Percentiles rank a stretch among this genome's conserved stretches.
Conservation (phyloP, 345 rosid genomes). For the Lepidium didymum region DNA sequence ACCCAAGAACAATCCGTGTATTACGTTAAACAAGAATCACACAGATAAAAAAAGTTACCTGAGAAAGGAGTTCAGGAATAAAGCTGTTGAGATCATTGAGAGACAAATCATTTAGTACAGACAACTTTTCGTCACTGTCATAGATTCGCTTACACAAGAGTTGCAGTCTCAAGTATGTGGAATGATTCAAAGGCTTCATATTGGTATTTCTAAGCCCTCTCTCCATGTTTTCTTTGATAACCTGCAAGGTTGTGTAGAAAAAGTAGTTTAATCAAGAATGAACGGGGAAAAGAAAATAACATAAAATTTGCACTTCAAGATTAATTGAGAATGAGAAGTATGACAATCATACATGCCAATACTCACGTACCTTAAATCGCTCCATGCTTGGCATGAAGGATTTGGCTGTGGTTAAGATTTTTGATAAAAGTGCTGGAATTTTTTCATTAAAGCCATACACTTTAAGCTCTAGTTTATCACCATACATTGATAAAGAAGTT, state of each 20-base stretch:
- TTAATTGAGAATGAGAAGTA: not conserved
- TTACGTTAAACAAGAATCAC: not conserved
- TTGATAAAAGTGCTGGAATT: slow-evolving; percentile 65
- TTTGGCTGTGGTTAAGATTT: slow-evolving; percentile 55
- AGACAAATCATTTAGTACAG: slow-evolving; percentile 50
- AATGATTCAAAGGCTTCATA: slow-evolving; percentile 88
- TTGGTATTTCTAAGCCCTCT: slow-evolving; percentile 71
- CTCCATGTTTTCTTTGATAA: slow-evolving; percentile 80
- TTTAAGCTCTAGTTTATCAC: slow-evolving; percentile 86
- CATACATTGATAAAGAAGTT: slow-evolving; percentile 55
- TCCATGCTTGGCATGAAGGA: slow-evolving; percentile 72
- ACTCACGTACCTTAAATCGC: slow-evolving; percentile 62
- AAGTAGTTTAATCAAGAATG: not conserved
- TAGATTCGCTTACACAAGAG: slow-evolving; percentile 73
- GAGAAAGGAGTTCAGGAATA: slow-evolving; percentile 73
- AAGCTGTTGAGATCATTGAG: slow-evolving; percentile 68
- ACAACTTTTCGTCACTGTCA: slow-evolving; percentile 80
- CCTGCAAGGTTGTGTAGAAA: slow-evolving; percentile 38
- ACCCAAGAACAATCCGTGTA: not conserved
- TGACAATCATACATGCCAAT: not conserved
- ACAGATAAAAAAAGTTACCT: slow-evolving; percentile 43
- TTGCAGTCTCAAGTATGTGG: slow-evolving; percentile 81
- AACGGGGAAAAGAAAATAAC: not conserved
- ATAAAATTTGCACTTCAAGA: not conserved
- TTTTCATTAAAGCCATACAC: slow-evolving; percentile 91